Base-by-base conservation (phyloP, 768 basidiomycete genomes). In the Lentinula lateritia region DNA sequence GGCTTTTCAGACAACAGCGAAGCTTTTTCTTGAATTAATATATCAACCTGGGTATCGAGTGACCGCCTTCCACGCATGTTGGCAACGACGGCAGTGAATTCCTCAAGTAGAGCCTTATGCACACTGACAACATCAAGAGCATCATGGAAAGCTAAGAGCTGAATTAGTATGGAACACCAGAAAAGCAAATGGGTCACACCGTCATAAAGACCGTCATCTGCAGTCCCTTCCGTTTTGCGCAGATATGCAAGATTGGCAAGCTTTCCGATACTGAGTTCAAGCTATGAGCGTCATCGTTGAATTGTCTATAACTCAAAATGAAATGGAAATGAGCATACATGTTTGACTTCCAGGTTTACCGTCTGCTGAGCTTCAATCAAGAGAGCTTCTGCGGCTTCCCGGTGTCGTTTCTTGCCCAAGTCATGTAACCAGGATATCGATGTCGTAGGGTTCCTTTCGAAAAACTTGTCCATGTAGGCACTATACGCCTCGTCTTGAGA, bases 251-350 rank as follows among this genome's bases (percentile, higher is more conserved):
- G 77, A 67, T 92, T 85, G 0, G 89, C 78, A 10, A 98, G 82
- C 72, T 98, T 98, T 20, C 92, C 92, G 32, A 98, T 84, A 68
- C 93, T 95, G 60, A 95, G 83, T 83, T 93, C 88, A 50, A 98
- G 78, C 95, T 98, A 67, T 54, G 39, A 50, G 57, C 23, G 10
- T n/a, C 7, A 45, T 3, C 9, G 12, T 20, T 36, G 15, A 28
- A 4, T 45, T 16, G 32, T 58, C 52, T 63, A 57, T 13, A 18
- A 34, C 58, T 39, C 45, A 28, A 16, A 48, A 12, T 15, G 46
- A 41, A 18, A 23, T 55, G 16, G 12, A 18, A 39, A 39, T 39
- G 38, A 50, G 70, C 83, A 66, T 70, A 95, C 95, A 77, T 96
- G 90, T 78, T 89, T 92, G 18, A 85, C 80, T 34, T 81, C 82